A percentile compares a stretch with the other conserved stretches of the same genome.
Conservation (phyloP, 352 stramenopile species). For the Phytophthora kernoviae region DNA sequence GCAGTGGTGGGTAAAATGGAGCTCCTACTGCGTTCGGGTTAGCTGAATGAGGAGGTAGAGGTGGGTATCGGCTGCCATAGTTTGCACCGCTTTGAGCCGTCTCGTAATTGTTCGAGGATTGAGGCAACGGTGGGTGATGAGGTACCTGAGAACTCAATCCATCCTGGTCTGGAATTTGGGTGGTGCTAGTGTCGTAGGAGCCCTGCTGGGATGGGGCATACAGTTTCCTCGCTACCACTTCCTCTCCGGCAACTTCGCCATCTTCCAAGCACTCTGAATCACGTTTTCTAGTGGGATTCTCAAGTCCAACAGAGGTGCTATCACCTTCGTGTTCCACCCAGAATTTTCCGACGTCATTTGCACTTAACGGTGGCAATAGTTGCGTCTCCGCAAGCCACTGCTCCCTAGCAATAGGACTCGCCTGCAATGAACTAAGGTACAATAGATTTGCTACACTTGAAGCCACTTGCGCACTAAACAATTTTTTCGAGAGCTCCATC, state of each 20-base stretch:
- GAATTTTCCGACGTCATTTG: conserved; percentile 24
- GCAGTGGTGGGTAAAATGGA: conserved; percentile 14
- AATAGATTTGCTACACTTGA: conserved; percentile 68
- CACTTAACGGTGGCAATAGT: conserved; percentile 49
- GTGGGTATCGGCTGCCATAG: conserved; percentile 23
- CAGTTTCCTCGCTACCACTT: conserved; percentile 20
- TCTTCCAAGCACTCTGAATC: conserved; percentile 46
- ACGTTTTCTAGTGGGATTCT: conserved; percentile 18
- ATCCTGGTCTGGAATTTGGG: neutral
- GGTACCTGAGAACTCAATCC: neutral
- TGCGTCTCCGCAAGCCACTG: conserved; percentile 72
- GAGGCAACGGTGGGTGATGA: conserved; percentile 13
- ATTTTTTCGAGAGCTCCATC: conserved; percentile 61
- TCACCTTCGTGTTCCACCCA: conserved; percentile 35
- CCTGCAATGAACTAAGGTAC: conserved; percentile 75
- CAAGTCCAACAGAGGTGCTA: neutral
- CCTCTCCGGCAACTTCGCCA: conserved; percentile 51
- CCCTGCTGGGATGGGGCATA: conserved; percentile 19
- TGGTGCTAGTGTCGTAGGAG: conserved; percentile 5
- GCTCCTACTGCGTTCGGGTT: conserved; percentile 11
- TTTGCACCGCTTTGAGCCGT: conserved; percentile 5
- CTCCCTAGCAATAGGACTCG: conserved; percentile 32
- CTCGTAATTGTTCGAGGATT: conserved; percentile 9
- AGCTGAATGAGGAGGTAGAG: conserved; percentile 7
- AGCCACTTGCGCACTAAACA: conserved; percentile 50